These are phyloP conservation scores for Ciborinia camelliae DNA, from an alignment of 2,329 filamentous ascomycete species.

Conservation along the genomic window DNA sequence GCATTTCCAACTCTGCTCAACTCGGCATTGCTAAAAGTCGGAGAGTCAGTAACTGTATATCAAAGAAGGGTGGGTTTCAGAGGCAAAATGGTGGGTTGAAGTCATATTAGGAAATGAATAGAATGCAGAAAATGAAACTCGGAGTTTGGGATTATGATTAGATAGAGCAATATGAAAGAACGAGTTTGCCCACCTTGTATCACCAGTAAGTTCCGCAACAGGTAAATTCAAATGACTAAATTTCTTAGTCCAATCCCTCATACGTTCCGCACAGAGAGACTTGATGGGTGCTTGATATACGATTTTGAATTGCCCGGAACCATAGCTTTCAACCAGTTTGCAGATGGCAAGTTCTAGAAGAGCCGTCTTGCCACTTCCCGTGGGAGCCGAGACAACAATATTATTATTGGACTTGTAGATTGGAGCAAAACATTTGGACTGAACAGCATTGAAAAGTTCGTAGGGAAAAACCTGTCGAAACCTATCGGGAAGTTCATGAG, in stretches of 20 bases:
- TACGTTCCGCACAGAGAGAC: conserved; percentile 72
- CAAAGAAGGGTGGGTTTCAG: background rate
- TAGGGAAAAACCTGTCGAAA: conserved; percentile 70
- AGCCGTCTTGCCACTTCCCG: conserved; percentile 80
- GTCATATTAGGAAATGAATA: background rate
- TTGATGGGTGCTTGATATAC: conserved; percentile 85
- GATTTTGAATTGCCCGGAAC: conserved; percentile 67
- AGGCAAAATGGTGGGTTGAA: background rate
- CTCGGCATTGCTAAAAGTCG: conserved; percentile 51
- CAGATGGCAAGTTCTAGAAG: conserved; percentile 81
- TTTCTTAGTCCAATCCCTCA: conserved; percentile 73
- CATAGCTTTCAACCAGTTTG: conserved; percentile 57
- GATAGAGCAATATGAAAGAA: background rate
- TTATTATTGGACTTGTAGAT: conserved; percentile 70
- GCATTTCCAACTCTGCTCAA: conserved; percentile 67
- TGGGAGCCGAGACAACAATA: conserved; percentile 75
- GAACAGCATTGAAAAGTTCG: conserved; percentile 74
- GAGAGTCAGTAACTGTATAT: background rate
- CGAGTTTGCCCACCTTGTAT: conserved; percentile 47
- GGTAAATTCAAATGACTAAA: conserved; percentile 64
- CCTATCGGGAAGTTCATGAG: conserved; percentile 62
- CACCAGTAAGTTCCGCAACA: conserved; percentile 77
- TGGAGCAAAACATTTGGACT: conserved; percentile 71
- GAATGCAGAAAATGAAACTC: background rate
- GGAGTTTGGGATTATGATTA: background rate